A percentile compares a stretch with the other conserved stretches of the same genome.
Conservation (phyloP, 2,329 filamentous ascomycete species). For the Penicillium decumbens region DNA sequence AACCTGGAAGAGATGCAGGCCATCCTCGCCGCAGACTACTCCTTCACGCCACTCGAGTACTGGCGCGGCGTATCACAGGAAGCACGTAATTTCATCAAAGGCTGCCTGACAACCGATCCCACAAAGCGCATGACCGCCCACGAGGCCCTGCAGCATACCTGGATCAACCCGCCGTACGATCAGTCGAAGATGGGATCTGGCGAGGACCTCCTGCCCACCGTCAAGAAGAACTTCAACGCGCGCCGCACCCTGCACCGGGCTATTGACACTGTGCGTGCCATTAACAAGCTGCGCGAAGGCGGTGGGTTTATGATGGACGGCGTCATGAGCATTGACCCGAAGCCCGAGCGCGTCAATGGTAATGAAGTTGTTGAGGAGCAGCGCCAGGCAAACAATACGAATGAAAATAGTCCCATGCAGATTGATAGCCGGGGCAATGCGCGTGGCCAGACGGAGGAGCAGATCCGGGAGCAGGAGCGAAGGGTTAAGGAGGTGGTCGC, state of each 20-base stretch:
- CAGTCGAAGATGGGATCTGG: constrained; percentile 36
- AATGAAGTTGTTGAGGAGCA: constrained; percentile 40
- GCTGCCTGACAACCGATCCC: constrained; percentile 87
- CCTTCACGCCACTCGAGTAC: constrained; percentile 89
- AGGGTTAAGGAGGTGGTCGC: constrained; percentile 56
- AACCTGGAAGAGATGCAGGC: constrained; percentile 99
- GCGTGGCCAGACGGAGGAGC: constrained; percentile 58
- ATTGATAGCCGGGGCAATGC: constrained; percentile 58
- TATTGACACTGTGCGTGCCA: constrained; percentile 64
- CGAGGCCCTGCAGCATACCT: constrained; percentile 62
- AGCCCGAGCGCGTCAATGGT: constrained; percentile 44
- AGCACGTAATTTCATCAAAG: constrained; percentile 86
- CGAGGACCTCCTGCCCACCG: constrained; percentile 58
- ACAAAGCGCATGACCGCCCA: constrained; percentile 85
- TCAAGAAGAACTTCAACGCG: constrained; percentile 69
- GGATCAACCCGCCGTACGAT: constrained; percentile 56
- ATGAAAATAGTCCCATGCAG: constrained; percentile 39
- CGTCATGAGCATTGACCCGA: constrained; percentile 54
- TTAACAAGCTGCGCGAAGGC: constrained; percentile 62
- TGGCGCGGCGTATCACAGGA: constrained; percentile 87
- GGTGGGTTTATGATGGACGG: constrained; percentile 61
- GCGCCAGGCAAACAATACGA: constrained; percentile 17
- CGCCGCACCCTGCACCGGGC: constrained; percentile 61
- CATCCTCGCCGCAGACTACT: constrained; percentile 93
- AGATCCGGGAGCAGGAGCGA: constrained; percentile 58